Conservation (phyloP, 208 protist genomes). For the Novymonas esmeraldas region DNA sequence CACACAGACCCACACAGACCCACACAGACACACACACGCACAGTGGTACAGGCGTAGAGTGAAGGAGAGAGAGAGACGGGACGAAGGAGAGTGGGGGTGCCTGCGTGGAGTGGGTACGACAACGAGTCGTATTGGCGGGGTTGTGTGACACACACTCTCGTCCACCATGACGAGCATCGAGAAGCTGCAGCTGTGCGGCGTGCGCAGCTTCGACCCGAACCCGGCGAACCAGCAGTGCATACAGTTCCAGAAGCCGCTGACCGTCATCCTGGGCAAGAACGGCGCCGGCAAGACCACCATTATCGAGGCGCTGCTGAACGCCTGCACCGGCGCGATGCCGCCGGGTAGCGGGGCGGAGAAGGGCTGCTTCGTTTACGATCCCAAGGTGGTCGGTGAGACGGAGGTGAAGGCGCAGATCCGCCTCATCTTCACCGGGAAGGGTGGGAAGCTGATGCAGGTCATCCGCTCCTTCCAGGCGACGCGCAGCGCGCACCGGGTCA, state of each 20-base stretch:
- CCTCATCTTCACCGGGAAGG: constrained; percentile 89
- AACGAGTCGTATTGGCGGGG: no score
- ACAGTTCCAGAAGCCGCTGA: constrained; percentile 98
- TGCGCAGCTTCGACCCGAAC: constrained; percentile 96
- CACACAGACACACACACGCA: not conserved
- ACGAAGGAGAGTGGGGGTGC: not conserved
- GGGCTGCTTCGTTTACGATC: constrained; percentile 98
- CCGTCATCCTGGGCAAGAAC: constrained; percentile 98
- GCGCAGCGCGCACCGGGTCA: constrained; percentile 84
- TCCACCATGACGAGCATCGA: constrained; percentile 96
- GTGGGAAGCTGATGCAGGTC: constrained; percentile 88
- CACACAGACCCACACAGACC: not conserved
- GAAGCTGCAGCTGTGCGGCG: constrained; percentile 96
- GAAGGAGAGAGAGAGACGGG: not conserved
- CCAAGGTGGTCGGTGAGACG: constrained; percentile 93
- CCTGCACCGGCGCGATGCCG: constrained; percentile 96
- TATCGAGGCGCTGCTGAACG: constrained; percentile 98
- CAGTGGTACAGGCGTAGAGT: not conserved
- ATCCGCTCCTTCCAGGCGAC: constrained; percentile 93
- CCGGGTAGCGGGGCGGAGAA: constrained; percentile 92
- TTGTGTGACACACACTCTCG: not conserved
- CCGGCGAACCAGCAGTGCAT: constrained; percentile 86
- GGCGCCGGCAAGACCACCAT: constrained; percentile 98
- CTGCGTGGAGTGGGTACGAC: no score
- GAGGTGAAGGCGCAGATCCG: constrained; percentile 98